Evolutionary conservation across 1,139 yeast species (phyloP), one percentile per base, ranked within the genome.

Genomic region (Candida sp.): DNA sequence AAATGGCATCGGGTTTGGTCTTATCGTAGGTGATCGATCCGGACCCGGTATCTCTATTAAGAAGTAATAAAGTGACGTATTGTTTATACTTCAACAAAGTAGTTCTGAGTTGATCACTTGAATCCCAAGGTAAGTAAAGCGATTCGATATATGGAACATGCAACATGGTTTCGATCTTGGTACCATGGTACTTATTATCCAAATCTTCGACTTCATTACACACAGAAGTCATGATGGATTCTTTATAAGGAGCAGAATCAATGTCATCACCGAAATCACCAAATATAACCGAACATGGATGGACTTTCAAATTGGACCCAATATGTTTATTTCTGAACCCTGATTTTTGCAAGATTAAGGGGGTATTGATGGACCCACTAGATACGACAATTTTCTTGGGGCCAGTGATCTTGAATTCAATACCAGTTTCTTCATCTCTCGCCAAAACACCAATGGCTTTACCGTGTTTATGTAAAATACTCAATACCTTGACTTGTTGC

Each of bases 131-230:
- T 8, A 66, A 40, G 48, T 70, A 71, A 21, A 60, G 58, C 19
- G 64, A 47, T 43, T 71, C 69, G 22, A 76, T 47, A 39, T 58
- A 57, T 2, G 84, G 85, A 9, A 70, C 61, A 51, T 77, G 81
- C 36, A 75, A 63, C 21, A 77, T 50, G 3, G 82, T 66, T 58
- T 80, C 85, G 44, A 80, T 68, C 56, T 73, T 75, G 9, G 82
- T 77, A 2, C 86, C 86, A 53, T 79, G 82, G 3, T 70, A 79
- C 47, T 70, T 63, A 2, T 84, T 84, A 54, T 80, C 84, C 33
- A 77, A 51, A 50, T 80, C 79, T 44, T 71, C 81, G 27, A 63
- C 70, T 53, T 77, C 70, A 12, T 72, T 66, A 55, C 78, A 68
- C 1, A 79, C 81, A 0, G 80, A 54, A 0, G 84, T 77, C 73